Evolutionary conservation across 768 basidiomycete species (phyloP), one percentile per base, ranked within the genome.

Genomic region (Zangia roseola): DNA sequence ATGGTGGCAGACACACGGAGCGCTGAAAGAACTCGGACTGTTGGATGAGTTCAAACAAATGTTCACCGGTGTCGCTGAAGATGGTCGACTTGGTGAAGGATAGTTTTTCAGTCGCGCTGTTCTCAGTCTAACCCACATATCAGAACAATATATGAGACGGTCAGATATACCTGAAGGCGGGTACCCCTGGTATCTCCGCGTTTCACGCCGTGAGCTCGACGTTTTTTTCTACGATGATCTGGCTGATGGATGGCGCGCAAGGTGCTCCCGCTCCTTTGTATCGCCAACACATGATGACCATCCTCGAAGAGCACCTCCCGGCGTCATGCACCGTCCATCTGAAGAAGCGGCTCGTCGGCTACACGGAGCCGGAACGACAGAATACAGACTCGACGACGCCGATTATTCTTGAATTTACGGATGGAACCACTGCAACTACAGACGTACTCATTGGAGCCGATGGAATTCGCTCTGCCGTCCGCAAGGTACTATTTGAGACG

Each of bases 401-500:
- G 0, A 55, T 55, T 12, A 36, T 12, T 14, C 52, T 61, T 2
- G 24, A 43, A 3, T 61, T 61, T 8, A 26, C 56, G 1, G 56
- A 61, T 23, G 53, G 56, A 6, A 55, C 53, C 1, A 45, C 19
- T 2, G 45, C 68, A 10, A 63, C 56, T 24, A 65, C 75, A 9
- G 71, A 79, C 42, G 53, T 79, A 14, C 69, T 78, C 5, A 52
- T 78, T 39, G 78, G 75, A 4, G 74, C 74, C 34, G 77, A 78
- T 52, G 78, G 78, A 5, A 66, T 79, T 19, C 65, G 59, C 14
- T 68, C 63, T 1, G 40, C 45, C 2, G 59, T 64, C 20, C 68
- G 67, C 28, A 59, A 52, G 25, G 45, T 43, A 1, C 56, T 68
- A 49, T 57, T 64, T 17, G 59, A 54, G 37, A 20, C 30, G 10